These are phyloP conservation scores for Chaetomiaceae sp. DNA, from an alignment of 2,329 filamentous ascomycete genomes.

Conservation along the genomic window DNA sequence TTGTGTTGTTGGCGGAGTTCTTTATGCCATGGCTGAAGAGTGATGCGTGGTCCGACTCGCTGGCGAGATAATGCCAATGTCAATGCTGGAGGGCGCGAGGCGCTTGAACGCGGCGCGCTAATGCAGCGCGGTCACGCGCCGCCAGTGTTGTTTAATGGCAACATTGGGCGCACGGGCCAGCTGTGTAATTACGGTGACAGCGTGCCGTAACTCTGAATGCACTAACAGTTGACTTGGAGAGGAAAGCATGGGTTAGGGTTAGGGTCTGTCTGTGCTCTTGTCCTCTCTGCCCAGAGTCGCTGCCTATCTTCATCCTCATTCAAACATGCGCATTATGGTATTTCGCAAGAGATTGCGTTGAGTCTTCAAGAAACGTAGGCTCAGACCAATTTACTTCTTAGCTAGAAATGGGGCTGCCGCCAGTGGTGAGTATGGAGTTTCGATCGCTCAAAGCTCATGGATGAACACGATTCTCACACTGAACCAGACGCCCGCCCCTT, in stretches of 20 bases:
- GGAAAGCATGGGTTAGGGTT: conserved; percentile 7
- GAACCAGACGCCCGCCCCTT: conserved; percentile 27
- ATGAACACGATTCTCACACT: background rate
- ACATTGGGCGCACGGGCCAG: conserved; percentile 9
- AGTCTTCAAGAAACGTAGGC: no score
- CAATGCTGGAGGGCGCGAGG: conserved; percentile 8
- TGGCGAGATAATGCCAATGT: background rate
- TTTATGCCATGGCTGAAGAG: conserved; percentile 1
- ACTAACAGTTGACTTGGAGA: background rate
- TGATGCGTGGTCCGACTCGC: background rate
- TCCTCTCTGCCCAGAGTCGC: background rate
- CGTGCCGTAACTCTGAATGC: conserved; percentile 1
- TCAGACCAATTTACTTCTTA: background rate
- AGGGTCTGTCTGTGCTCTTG: background rate
- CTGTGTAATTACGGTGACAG: background rate
- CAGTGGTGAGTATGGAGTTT: conserved; percentile 11
- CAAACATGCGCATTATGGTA: background rate
- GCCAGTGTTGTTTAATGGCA: conserved; percentile 8
- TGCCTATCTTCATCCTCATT: background rate
- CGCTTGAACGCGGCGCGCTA: conserved; percentile 7
- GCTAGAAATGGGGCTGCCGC: conserved; percentile 13
- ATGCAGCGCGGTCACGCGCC: conserved; percentile 9
- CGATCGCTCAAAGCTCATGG: background rate
- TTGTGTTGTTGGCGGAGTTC: background rate
- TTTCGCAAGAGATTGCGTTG: background rate